Evolutionary conservation across 352 stramenopile species (phyloP), one percentile per base, ranked within the genome.

Genomic region (Blastocystis sp.): DNA sequence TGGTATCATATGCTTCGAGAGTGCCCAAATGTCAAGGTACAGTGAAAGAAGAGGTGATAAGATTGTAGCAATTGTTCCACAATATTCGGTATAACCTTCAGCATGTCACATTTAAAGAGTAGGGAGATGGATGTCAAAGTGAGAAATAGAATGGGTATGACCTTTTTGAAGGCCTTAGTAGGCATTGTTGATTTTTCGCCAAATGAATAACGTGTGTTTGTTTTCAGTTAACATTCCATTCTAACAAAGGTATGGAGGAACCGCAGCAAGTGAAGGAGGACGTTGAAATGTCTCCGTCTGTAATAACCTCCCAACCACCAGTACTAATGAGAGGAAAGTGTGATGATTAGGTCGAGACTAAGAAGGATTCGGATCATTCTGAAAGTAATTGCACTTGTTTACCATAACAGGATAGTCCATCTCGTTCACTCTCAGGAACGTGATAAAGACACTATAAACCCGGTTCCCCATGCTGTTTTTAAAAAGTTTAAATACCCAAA

Each of bases 401-500:
- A 48, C 40, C 40, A 9, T 48, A 48, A 48, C 2, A 9, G 9
- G 9, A 2, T 48, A 48, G 40, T 48, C 40, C 40, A 48, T 48
- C 40, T 48, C 9, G 40, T 48, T 9, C 40, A 48, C 40, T 48
- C 40, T 48, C 56, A 62, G 56, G 56, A 33, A 33, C 56, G 56
- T 17, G 66, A 78, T 30, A 78, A 78, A 78, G 24, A 57, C 44
- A 78, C 66, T 24, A 51, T 56, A 33, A 60, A 81, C 24, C 70
- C 70, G 9, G 27, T 59, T 53, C 73, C 73, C 6, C 73, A 84
- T 48, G 48, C 73, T 44, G 48, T 84, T 33, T 68, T 84, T 60
- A 33, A 27, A 1, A 13, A 27, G 17, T 22, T 53, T 15, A 13
- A 15, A 0, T 84, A 66, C 51, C 73, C 73, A 19, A 84, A 69